phyloP scores from a whole-genome alignment of 345 rosid species.

The Gossypium mustelinum region DNA sequence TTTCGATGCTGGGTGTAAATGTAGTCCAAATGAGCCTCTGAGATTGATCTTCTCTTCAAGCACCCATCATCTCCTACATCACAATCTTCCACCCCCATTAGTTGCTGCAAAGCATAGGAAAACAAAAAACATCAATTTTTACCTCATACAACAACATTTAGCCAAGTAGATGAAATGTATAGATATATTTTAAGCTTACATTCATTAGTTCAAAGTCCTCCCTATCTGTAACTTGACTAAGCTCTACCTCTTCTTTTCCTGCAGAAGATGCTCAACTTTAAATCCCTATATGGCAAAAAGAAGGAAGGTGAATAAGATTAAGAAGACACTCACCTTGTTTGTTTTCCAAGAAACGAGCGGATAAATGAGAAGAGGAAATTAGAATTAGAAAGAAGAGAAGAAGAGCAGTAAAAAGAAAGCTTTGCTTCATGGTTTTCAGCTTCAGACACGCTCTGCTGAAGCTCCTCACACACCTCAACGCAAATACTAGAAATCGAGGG shows the following conservation, averaged over 20 bases:
- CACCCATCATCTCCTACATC: constrained; percentile 54
- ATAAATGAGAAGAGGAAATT: constrained; percentile 25
- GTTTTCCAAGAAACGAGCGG: constrained; percentile 30
- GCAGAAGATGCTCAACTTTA: constrained; percentile 14
- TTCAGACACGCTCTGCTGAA: neutral
- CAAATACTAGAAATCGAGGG: neutral
- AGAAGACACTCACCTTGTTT: constrained; percentile 25
- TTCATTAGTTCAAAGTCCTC: constrained; percentile 28
- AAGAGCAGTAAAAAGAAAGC: constrained; percentile 26
- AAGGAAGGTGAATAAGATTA: neutral
- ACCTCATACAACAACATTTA: neutral
- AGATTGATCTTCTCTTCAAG: constrained; percentile 46
- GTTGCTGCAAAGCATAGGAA: constrained; percentile 23
- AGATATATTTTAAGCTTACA: constrained; percentile 18
- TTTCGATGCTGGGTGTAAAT: constrained; percentile 74
- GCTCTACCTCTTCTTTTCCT: constrained; percentile 32
- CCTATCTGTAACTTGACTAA: constrained; percentile 17
- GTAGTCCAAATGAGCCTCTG: constrained; percentile 87
- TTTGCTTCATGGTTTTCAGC: constrained; percentile 41
- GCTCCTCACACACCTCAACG: neutral
- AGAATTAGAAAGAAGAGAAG: constrained; percentile 33
- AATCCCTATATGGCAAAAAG: neutral
- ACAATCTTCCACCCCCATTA: constrained; percentile 56
- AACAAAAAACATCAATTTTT: neutral
- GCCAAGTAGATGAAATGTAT: neutral